Conservation (phyloP, 768 basidiomycete species). For the Collybia sordida region DNA sequence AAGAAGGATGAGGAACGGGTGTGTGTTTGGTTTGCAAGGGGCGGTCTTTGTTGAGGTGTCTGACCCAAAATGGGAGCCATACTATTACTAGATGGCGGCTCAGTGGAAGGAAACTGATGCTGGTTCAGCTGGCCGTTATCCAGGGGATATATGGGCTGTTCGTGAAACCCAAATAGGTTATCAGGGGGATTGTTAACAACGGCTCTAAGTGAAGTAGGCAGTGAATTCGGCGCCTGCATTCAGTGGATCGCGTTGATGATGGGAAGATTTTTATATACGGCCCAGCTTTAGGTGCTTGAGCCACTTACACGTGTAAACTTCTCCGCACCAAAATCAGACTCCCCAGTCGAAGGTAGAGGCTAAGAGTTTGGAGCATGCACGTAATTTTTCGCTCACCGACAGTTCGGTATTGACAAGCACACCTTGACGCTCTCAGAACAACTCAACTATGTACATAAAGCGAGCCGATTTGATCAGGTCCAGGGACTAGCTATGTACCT, state of each 20-base stretch:
- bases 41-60: constrained; percentile 17
- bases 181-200: constrained; percentile 4
- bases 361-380: too few relatives aligned
- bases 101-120: constrained; percentile 16
- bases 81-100: constrained; percentile 13
- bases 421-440: too few relatives aligned
- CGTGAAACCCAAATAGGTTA: neutral
- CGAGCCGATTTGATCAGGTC: too few relatives aligned
- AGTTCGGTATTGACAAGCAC: too few relatives aligned
- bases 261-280: constrained; percentile 8
- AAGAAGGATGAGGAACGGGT: constrained; percentile 66
- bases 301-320: constrained; percentile 14
- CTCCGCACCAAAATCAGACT: neutral
- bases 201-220: constrained; percentile 8
- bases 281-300: constrained; percentile 1
- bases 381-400: too few relatives aligned
- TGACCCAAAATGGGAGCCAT: constrained; percentile 18
- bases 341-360: neutral
- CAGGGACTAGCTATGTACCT: too few relatives aligned
- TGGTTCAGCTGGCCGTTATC: constrained; percentile 7
- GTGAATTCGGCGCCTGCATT: constrained; percentile 3
- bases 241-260: constrained; percentile 12
- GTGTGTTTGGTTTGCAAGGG: constrained; percentile 30
- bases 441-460: too few relatives aligned
- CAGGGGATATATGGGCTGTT: neutral